A percentile compares a stretch with the other conserved stretches of the same genome.
phyloP scores from a whole-genome alignment of 129 eudicot genomes.

The Flaveria linearis region DNA sequence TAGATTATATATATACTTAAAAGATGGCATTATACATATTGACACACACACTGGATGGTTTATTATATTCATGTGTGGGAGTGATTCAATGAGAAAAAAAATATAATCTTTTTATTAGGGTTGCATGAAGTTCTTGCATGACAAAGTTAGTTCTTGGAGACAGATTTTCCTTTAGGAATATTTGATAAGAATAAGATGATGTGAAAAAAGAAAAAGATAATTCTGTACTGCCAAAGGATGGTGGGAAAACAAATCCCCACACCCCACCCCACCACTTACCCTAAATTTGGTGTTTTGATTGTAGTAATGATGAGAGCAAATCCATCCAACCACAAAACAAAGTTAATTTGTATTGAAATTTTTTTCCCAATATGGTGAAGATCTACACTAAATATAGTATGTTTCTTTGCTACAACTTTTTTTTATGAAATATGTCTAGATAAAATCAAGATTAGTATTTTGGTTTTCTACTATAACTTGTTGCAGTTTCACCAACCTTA shows the following conservation, averaged over 20 bases:
- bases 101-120: slow-evolving; percentile 21
- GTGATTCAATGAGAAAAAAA: slow-evolving; percentile 17
- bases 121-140: slow-evolving; percentile 44
- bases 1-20: too few relatives aligned
- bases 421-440: not conserved
- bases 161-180: slow-evolving; percentile 41
- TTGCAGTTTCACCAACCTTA: slow-evolving; percentile 10
- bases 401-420: not conserved
- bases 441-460: not conserved
- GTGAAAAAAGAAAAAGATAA: slow-evolving; percentile 24
- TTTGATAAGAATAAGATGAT: slow-evolving; percentile 19
- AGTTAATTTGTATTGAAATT: not conserved
- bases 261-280: slow-evolving; percentile 18
- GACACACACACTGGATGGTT: too few relatives aligned
- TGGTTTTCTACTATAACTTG: not conserved
- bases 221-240: slow-evolving; percentile 1
- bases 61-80: not conserved
- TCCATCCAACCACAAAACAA: slow-evolving; percentile 24
- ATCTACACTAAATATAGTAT: not conserved
- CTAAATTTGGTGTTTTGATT: slow-evolving; percentile 36
- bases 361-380: not conserved
- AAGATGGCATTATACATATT: too few relatives aligned
- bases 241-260: slow-evolving; percentile 10
- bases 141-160: slow-evolving; percentile 37
- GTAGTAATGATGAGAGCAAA: slow-evolving; percentile 40